phyloP scores from a whole-genome alignment of 257 asterid species.

The Forsythia suspensa region DNA sequence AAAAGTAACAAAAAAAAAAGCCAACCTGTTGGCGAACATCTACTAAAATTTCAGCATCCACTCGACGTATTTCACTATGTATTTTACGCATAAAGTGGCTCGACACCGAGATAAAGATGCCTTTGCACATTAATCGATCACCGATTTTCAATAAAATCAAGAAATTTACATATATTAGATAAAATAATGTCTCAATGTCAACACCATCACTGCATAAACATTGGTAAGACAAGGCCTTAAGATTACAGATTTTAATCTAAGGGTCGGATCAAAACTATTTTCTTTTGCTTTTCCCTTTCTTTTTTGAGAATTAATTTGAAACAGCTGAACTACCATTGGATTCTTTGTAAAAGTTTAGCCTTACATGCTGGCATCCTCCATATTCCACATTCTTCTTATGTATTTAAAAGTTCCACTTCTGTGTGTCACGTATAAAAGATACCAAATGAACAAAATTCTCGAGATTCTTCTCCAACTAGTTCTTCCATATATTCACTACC shows the following conservation, averaged over 20 bases:
- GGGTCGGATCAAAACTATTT: neutral
- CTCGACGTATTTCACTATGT: slow-evolving; percentile 79
- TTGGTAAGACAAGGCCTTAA: neutral
- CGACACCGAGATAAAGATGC: slow-evolving; percentile 92
- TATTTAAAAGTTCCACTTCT: neutral
- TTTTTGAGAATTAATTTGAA: neutral
- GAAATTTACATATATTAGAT: neutral
- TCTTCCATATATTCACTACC: neutral
- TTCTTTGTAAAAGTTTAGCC: neutral
- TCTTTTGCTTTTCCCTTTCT: neutral
- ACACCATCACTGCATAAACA: neutral
- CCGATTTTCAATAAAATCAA: slow-evolving; percentile 19
- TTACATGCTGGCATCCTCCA: neutral
- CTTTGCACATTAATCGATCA: slow-evolving; percentile 53
- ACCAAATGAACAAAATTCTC: neutral
- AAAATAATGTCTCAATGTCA: slow-evolving; percentile 17
- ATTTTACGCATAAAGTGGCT: slow-evolving; percentile 90
- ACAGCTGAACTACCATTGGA: neutral
- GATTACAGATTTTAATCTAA: too few relatives aligned
- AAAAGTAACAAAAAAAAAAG: slow-evolving; percentile 10
- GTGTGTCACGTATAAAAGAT: neutral
- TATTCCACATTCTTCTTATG: neutral
- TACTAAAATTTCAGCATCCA: slow-evolving; percentile 78
- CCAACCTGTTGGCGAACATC: slow-evolving; percentile 95
- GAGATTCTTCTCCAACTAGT: neutral